A percentile compares a stretch with the other conserved stretches of the same genome.
phyloP scores from a whole-genome alignment of 1,139 yeast genomes.

The Yamadazyma atmosphaerica region DNA sequence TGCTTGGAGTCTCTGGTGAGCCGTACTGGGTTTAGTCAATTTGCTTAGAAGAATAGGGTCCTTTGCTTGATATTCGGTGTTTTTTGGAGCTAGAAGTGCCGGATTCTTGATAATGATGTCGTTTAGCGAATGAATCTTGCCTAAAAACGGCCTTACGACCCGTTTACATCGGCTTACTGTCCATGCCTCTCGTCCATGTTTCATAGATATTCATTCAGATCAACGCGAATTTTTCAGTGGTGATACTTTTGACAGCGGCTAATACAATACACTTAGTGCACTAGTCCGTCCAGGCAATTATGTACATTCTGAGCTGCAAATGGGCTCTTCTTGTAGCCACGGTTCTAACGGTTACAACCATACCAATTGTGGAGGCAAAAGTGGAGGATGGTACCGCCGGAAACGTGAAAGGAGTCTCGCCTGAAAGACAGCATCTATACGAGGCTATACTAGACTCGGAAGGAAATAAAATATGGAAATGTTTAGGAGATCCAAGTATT shows the following conservation, averaged over 20 bases:
- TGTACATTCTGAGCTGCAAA: too few species aligned
- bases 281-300: too few species aligned
- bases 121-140: conserved; percentile 37
- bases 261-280: too few species aligned
- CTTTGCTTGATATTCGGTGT: too few species aligned
- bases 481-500: conserved; percentile 66
- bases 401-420: too few species aligned
- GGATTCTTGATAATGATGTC: conserved; percentile 17
- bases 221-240: too few species aligned
- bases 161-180: conserved; percentile 28
- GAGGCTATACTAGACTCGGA: conserved; percentile 41
- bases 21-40: conserved; percentile 20
- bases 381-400: too few species aligned
- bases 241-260: too few species aligned
- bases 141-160: conserved; percentile 35
- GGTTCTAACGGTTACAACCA: too few species aligned
- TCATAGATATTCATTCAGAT: too few species aligned
- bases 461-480: conserved; percentile 55
- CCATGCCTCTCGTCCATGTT: conserved; percentile 6
- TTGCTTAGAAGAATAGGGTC: too few species aligned
- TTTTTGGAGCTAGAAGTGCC: conserved; percentile 4
- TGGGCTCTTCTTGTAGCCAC: too few species aligned
- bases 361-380: not conserved
- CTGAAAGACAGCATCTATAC: conserved; percentile 49
- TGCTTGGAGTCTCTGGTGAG: conserved; percentile 26